A percentile compares a stretch with the other conserved stretches of the same genome.
Evolutionary conservation across 306 rosid species (phyloP).

Genomic region (Vigna trinervia): DNA sequence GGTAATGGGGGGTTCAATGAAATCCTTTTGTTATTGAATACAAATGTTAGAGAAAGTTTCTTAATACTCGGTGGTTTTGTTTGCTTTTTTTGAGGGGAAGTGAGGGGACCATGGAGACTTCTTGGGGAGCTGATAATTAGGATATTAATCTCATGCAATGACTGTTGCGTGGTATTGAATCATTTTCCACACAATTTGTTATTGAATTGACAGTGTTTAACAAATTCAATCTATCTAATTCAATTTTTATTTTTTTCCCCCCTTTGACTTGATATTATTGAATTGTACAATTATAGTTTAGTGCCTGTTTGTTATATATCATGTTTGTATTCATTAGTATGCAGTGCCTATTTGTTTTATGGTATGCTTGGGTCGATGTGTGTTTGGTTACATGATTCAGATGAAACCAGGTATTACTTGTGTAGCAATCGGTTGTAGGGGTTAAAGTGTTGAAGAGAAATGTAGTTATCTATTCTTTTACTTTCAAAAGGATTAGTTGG

Average conservation of each 20-base stretch:
- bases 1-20: neutral
- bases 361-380: neutral
- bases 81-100: neutral
- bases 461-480: conserved; percentile 18
- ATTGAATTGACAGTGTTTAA: conserved; percentile 32
- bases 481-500: conserved; percentile 2
- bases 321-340: no score
- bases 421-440: neutral
- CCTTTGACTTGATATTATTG: conserved; percentile 9
- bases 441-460: neutral
- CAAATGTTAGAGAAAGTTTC: conserved; percentile 36
- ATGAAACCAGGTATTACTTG: neutral
- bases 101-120: conserved; percentile 35
- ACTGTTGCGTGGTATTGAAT: conserved; percentile 30
- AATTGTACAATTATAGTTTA: neutral
- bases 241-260: neutral
- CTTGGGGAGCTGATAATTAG: neutral
- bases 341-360: neutral
- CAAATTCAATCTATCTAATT: conserved; percentile 33
- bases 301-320: neutral
- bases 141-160: conserved; percentile 37
- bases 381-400: neutral
- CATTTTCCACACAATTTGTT: conserved; percentile 16
- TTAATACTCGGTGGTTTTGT: conserved; percentile 36
- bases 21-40: conserved; percentile 33